Evolutionary conservation across 1,284 basidiomycete genomes (phyloP), one percentile per base, ranked within the genome.

Genomic region (Ganoderma lucidum): DNA sequence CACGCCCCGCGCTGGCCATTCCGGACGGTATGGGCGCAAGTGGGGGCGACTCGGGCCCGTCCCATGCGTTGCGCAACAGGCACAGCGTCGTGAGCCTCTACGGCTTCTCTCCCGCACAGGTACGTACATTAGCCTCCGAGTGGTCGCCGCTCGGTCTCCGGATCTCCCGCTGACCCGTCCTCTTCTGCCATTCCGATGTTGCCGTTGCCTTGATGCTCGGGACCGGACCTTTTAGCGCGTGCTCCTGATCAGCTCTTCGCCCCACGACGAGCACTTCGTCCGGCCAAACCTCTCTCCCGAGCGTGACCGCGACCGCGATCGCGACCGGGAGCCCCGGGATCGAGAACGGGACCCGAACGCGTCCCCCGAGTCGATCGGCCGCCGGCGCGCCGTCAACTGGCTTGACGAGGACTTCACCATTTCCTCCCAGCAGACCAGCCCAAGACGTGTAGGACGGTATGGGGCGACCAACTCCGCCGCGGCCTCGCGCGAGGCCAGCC

Each of bases 101-200:
- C 73, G 90, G 89, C 10, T 83, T 93, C 68, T 93, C 92, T 32
- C 90, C 92, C 28, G 90, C 91, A 53, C 91, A 93, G 83, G 90
- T 90, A 75, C 65, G 82, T 64, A 42, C 28, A 14, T 45, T 37
- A 14, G 42, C 17, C 39, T 28, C 35, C 8, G 4, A 35, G 35
- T 23, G 23, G 23, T 35, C 12, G n/a, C 56, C 35, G 10, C 30
- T 51, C 15, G 44, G 30, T 45, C 48, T 68, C 65, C 39, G 56
- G 35, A 64, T 61, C 41, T 8, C 35, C 30, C 44, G 48, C 63
- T 68, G n/a, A 59, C 17, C 56, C 59, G 59, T 70, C 70, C 60
- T 23, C 51, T 64, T 59, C 64, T n/a, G 5, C 15, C 28, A 10
- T 37, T 41, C 44, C 61, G 6, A 14, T 10, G 19, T 19, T 10